Conservation (phyloP, 2,329 filamentous ascomycete genomes). For the Trichoderma harzianum region DNA sequence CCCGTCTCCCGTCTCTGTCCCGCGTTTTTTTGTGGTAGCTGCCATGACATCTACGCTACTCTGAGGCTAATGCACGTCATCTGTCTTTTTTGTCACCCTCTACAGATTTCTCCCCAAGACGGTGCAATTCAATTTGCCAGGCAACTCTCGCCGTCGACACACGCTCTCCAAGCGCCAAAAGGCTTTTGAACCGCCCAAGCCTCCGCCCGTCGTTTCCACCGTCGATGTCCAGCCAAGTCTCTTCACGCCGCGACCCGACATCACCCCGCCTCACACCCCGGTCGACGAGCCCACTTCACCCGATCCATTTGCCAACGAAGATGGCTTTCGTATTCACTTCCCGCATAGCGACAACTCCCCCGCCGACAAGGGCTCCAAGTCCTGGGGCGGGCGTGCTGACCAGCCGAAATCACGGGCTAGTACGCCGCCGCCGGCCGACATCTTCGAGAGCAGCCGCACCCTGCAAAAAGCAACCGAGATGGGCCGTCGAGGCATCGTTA, state of each 20-base stretch:
- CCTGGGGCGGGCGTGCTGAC: conserved; percentile 72
- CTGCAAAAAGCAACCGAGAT: conserved; percentile 57
- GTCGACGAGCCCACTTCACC: conserved; percentile 43
- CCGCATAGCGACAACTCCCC: conserved; percentile 55
- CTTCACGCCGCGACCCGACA: conserved; percentile 46
- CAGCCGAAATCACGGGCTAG: conserved; percentile 76
- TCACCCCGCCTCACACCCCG: conserved; percentile 56
- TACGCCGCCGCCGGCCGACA: conserved; percentile 70
- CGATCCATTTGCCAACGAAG: conserved; percentile 56
- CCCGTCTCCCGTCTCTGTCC: neutral
- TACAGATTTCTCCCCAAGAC: conserved; percentile 87
- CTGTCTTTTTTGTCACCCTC: neutral
- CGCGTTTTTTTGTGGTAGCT: neutral
- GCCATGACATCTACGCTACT: neutral
- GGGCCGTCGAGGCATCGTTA: conserved; percentile 54
- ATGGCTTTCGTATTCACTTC: conserved; percentile 56
- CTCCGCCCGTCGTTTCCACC: conserved; percentile 22
- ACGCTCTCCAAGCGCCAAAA: conserved; percentile 7
- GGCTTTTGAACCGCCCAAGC: conserved; percentile 12
- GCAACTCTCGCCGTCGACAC: conserved; percentile 43
- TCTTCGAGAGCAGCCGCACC: conserved; percentile 64
- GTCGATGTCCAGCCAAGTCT: conserved; percentile 49
- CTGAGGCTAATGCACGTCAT: conserved; percentile 11
- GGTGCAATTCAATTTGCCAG: conserved; percentile 74
- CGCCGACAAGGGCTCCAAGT: conserved; percentile 70